Percentiles rank a stretch among this genome's conserved stretches.
phyloP scores from a whole-genome alignment of 148 eudicot genomes.

The Rhododendron williamsianum region DNA sequence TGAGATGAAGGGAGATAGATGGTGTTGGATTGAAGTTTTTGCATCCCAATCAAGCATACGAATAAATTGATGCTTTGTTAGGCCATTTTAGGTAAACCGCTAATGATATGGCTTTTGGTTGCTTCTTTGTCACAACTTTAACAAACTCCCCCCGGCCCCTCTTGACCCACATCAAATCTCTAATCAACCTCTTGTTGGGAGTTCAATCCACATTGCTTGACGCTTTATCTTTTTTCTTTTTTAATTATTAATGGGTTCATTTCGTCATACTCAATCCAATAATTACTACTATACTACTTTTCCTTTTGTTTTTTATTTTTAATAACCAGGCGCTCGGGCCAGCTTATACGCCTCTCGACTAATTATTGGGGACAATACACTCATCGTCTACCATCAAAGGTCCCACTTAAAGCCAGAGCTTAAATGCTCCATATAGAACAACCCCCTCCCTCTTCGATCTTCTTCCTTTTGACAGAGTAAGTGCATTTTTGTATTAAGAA shows the following conservation, averaged over 20 bases:
- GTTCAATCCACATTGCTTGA: not conserved
- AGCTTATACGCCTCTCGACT: no score
- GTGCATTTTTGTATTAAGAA: not conserved
- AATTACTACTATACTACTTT: not conserved
- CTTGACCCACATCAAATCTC: conserved; percentile 2
- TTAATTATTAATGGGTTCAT: not conserved
- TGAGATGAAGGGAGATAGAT: conserved; percentile 6
- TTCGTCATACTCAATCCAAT: not conserved
- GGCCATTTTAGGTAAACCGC: conserved; percentile 13
- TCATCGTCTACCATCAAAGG: no score
- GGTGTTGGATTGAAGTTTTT: conserved; percentile 28
- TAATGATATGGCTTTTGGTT: conserved; percentile 9
- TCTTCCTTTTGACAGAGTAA: not conserved
- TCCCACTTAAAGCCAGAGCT: not conserved
- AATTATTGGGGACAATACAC: no score
- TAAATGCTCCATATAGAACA: not conserved
- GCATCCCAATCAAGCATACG: conserved; percentile 1
- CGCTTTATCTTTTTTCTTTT: not conserved
- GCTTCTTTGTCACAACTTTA: conserved; percentile 28
- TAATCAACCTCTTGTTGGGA: not conserved
- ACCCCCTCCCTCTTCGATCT: not conserved
- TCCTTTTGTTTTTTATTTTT: no score
- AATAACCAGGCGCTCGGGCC: not conserved
- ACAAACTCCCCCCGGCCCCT: conserved; percentile 18
- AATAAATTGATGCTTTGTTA: not conserved